These are phyloP conservation scores for Escovopsis sp. DNA, from an alignment of 2,329 filamentous ascomycete species.

Conservation along the genomic window DNA sequence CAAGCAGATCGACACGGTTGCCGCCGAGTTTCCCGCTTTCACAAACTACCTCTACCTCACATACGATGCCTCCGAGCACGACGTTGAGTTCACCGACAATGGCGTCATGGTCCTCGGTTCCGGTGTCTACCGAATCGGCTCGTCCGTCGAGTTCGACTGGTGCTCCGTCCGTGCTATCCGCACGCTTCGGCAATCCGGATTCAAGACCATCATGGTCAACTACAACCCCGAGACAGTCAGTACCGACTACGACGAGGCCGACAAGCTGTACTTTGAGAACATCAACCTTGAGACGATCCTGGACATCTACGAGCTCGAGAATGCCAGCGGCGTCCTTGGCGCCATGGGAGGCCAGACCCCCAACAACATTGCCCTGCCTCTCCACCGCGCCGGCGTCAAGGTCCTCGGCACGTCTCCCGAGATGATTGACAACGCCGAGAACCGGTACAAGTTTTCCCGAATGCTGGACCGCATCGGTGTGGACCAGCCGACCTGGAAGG, in stretches of 20 bases:
- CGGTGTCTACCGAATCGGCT: constrained; percentile 92
- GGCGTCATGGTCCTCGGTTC: constrained; percentile 95
- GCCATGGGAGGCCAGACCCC: constrained; percentile 96
- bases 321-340: constrained; percentile 69
- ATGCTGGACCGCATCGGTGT: constrained; percentile 92
- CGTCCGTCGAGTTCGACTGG: constrained; percentile 98
- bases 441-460: constrained; percentile 95
- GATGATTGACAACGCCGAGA: constrained; percentile 97
- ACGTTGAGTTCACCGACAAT: constrained; percentile 72
- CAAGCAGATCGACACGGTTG: constrained; percentile 97
- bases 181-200: constrained; percentile 67
- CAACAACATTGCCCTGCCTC: constrained; percentile 89
- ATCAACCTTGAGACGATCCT: constrained; percentile 82
- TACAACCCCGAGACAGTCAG: constrained; percentile 82
- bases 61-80: constrained; percentile 80
- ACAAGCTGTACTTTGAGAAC: constrained; percentile 91
- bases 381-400: constrained; percentile 81
- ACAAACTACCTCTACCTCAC: constrained; percentile 97
- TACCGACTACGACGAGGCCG: constrained; percentile 90
- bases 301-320: constrained; percentile 85
- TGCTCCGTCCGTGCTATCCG: constrained; percentile 90
- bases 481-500: constrained; percentile 96
- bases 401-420: constrained; percentile 91
- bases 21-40: constrained; percentile 84
- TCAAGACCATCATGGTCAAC: constrained; percentile 96